Evolutionary conservation across 768 basidiomycete genomes (phyloP), one percentile per base, ranked within the genome.

Genomic region (Cystoderma amianthinum): DNA sequence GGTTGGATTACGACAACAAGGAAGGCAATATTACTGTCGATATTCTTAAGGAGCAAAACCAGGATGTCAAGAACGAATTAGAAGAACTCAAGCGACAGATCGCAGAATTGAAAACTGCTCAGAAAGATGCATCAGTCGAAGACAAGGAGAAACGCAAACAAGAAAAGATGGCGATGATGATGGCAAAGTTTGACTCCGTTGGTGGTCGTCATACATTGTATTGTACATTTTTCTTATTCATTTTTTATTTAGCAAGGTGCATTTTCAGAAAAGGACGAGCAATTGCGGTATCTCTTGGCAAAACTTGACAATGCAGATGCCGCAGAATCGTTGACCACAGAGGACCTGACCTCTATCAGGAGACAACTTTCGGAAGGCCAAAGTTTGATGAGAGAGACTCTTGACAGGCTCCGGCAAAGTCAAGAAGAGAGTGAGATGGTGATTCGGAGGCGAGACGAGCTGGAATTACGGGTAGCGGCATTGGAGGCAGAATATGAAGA

Each of bases 81-180:
- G 95, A 97, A 51, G 93, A 95, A 55, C 71, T 98, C 32, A 81
- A 74, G 70, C 85, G 80, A 63, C 76, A 80, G 47, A 74, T 93
- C 44, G 62, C 74, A 13, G 90, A 93, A 36, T 63, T 91, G 49
- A 92, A 89, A 67, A 67, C 71, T 24, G 73, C 81, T 10, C 88
- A 93, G 62, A 87, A 84, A 62, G 87, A 89, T 45, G 78, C 85
- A 12, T 83, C 85, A 28, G 82, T 82, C 22, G 96, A 98, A 60
- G 96, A 97, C 60, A 97, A 94, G 68, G 96, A 99, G 72, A 96
- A 91, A 72, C 81, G 88, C 61, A 98, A 98, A 64, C 92, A 95
- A 56, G 95, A 98, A 70, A 97, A 97, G 75, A 90, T 99, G 88
- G 93, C 91, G 6, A 71, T 93, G 50, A 96, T 99, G 91, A 97